Evolutionary conservation across 176 grass and related monocot species (phyloP), one percentile per base, ranked within the genome.

Genomic region (Aegilops sharonensis): DNA sequence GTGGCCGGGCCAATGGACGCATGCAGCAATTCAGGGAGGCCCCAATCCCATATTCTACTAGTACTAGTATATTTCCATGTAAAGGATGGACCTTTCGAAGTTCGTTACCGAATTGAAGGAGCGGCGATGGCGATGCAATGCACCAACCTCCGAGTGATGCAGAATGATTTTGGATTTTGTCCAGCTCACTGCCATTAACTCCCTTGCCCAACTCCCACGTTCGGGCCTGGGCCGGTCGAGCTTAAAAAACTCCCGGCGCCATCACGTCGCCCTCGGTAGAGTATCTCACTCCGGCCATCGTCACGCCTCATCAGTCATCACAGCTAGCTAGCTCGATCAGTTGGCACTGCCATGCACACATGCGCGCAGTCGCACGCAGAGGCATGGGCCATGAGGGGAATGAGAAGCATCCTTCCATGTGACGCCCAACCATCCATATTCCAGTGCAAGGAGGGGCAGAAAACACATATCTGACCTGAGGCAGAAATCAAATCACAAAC

Each of bases 81-180:
- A 84, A 80, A 61, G 81, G 34, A 80, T 68, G 68, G 45, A 29
- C 35, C 29, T 80, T 76, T 68, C 68, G 74, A 80, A 84, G 76
- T 84, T 90, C 67, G 85, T 84, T 87, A 64, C 39, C 31, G 43
- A 45, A 75, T 75, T 75, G 43, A 50, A 68, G 24, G 45, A 76
- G 59, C 24, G 61, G 56, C 14, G 31, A 54, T 54, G 48, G 68
- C n/a, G 75, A 86, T 81, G 77, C 83, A 52, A 68, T 68, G 30
- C 30, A 81, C 60, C 82, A 85, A 48, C 83, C 83, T 81, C 83
- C 69, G 40, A 37, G 27, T 59, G 56, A 21, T 9, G 56, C 56
- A 59, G 56, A 21, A 84, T 62, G 85, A 76, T 84, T 87, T 87
- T 75, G 81, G 81, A 91, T 75, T 87, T 64, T 88, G 77, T 91